Percentiles rank a stretch among this genome's conserved stretches.
phyloP scores from a whole-genome alignment of 2,329 filamentous ascomycete genomes.

The Xylaria sp. region DNA sequence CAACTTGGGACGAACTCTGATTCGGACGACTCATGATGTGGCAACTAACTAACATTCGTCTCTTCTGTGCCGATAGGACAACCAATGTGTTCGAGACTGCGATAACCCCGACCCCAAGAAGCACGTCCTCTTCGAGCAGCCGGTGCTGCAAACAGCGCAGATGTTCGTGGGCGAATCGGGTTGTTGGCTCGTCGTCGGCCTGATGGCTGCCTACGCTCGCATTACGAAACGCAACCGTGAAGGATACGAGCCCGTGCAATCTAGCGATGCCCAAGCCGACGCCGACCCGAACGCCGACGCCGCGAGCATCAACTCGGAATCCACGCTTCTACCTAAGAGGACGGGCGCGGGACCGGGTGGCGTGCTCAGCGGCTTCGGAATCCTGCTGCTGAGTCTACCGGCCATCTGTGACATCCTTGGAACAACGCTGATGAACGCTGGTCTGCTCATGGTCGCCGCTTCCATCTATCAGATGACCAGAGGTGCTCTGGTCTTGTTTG shows the following conservation, averaged over 20 bases:
- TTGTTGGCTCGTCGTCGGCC: conserved; percentile 89
- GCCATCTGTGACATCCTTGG: conserved; percentile 94
- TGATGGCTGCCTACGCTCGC: conserved; percentile 73
- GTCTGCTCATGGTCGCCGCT: conserved; percentile 90
- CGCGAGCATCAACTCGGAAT: conserved; percentile 57
- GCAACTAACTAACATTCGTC: conserved; percentile 21
- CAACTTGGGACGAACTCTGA: not conserved
- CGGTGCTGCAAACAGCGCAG: conserved; percentile 94
- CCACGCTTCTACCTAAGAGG: conserved; percentile 51
- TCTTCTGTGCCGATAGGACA: conserved; percentile 69
- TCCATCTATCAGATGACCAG: conserved; percentile 99
- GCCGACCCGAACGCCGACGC: conserved; percentile 60
- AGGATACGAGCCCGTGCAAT: conserved; percentile 74
- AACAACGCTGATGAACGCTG: conserved; percentile 97
- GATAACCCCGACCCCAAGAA: conserved; percentile 73
- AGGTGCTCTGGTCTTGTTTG: conserved; percentile 93
- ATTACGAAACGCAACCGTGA: conserved; percentile 60
- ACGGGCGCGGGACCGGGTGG: conserved; percentile 57
- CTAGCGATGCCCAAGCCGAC: conserved; percentile 56
- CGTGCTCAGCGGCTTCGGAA: conserved; percentile 75
- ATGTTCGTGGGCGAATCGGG: conserved; percentile 99
- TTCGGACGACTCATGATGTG: not conserved
- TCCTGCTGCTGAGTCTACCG: conserved; percentile 82
- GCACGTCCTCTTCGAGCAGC: conserved; percentile 86
- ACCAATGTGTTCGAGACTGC: conserved; percentile 96